Evolutionary conservation across 129 eudicot species (phyloP), one percentile per base, ranked within the genome.

Genomic region (Flaveria trinervia): DNA sequence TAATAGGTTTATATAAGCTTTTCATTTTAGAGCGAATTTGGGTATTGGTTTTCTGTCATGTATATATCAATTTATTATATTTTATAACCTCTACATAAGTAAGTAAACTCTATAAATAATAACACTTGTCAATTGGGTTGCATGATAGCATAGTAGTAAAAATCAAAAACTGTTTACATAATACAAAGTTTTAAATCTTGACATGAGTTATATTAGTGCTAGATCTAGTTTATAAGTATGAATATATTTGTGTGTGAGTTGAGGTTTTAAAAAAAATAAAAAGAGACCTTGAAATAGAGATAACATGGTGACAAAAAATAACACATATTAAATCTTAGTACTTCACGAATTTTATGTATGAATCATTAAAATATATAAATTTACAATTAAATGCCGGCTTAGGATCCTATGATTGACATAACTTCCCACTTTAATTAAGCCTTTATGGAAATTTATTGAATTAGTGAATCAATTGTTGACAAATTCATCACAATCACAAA

Each of bases 401-500:
- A 62, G 68, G 20, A 28, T 26, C 44, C 44, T 62, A 62, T 62
- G 20, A 61, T 61, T 61, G 43, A 13, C 68, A 26, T 62, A 62
- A 62, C 41, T 62, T 61, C 68, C 44, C 43, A 14, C 43, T 61
- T 62, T 62, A 62, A 28, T 62, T 62, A 25, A 28, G 15, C n/a
- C 20, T 62, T 26, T 62, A 26, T 61, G 7, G 28, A 26, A 28
- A 26, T 26, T 26, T 12, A 7, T 25, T 26, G 10, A 62, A 62
- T 62, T 62, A 62, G 68, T 28, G 20, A 36, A 22, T 60, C 39
- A 60, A 60, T 60, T 60, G 23, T 60, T 60, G 39, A 60, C 66
- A 60, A 60, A 60, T 60, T 60, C 66, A 3, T 60, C 66, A 23
- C 7, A 9, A 23, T 60, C 66, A 60, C n/a, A 25, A 60, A 25